Evolutionary conservation across 2,329 filamentous ascomycete genomes (phyloP), one percentile per base, ranked within the genome.

Genomic region (Colletotrichum sp.): DNA sequence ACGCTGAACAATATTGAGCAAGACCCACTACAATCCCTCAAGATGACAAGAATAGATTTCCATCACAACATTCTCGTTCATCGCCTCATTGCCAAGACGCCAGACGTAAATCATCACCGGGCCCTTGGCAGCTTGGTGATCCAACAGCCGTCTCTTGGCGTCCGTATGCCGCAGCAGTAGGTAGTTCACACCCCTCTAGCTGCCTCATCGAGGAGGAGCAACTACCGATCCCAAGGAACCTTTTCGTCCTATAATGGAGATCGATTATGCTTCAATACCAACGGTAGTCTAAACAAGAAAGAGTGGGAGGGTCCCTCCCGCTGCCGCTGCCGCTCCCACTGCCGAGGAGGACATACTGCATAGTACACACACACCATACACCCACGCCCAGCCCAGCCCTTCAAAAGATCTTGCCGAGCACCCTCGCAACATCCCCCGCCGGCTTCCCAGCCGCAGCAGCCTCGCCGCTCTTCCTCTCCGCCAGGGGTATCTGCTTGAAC

Each of bases 401-500:
- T 75, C 36, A 93, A 79, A 94, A 93, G 77, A 93, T 93, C 84
- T 92, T 93, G 85, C 90, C 92, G 78, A 93, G 81, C 59, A 93
- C 90, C 78, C 90, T 88, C 79, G 90, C 89, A 10, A 93, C 90
- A 70, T 89, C 86, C 36, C 91, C 91, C 3, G 90, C 86, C 80
- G 91, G 90, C 68, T 87, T 85, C 66, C 86, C 81, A 90, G 90
- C 67, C 86, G 85, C 66, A 84, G 84, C 13, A 82, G 82, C 65
- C 80, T 83, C 65, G 80, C 84, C 65, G 80, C 84, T 78, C 86
- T 79, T 85, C 83, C 90, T 92, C 75, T 86, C 85, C 70, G 89
- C 91, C 77, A 92, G 86, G 74, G 90, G 85, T 72, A 91, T 92
- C 85, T 96, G 94, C 83, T 90, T 92, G 83, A 96, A 95, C 34